Evolutionary conservation across 371 early-diverging fungal genomes (phyloP).

Genomic region (Conidiobolus incongruus): DNA sequence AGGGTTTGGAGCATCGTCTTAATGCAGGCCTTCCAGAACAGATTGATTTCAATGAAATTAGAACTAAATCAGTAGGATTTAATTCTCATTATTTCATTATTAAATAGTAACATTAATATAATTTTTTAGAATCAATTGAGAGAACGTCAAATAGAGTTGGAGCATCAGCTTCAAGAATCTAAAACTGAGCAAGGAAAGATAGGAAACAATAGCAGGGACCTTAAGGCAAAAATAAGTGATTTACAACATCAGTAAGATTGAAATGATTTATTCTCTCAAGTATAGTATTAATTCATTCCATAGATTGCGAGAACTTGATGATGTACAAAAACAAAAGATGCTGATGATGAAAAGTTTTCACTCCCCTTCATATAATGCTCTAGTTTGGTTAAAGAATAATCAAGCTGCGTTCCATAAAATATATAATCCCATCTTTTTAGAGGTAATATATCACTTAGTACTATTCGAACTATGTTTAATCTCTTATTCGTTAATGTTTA

Average conservation of each 20-base stretch:
- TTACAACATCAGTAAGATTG: neutral
- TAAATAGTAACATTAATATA: too few relatives aligned
- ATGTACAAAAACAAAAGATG: conserved; percentile 22
- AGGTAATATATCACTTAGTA: conserved; percentile 5
- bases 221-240: conserved; percentile 3
- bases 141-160: neutral
- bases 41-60: too few relatives aligned
- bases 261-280: too few relatives aligned
- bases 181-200: conserved; percentile 8
- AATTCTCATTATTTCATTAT: too few relatives aligned
- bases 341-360: conserved; percentile 14
- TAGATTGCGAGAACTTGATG: conserved; percentile 22
- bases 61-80: neutral
- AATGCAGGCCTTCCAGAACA: too few relatives aligned
- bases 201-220: neutral
- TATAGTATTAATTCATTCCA: too few relatives aligned
- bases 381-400: conserved; percentile 37
- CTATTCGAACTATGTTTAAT: neutral
- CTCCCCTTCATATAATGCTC: conserved; percentile 26
- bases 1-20: neutral
- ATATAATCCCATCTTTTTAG: conserved; percentile 42
- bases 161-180: conserved; percentile 5
- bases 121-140: neutral
- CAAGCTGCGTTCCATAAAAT: conserved; percentile 36
- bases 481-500: neutral